Evolutionary conservation across 2,329 filamentous ascomycete genomes (phyloP), one percentile per base, ranked within the genome.

Genomic region (Gnomoniopsis sp.): DNA sequence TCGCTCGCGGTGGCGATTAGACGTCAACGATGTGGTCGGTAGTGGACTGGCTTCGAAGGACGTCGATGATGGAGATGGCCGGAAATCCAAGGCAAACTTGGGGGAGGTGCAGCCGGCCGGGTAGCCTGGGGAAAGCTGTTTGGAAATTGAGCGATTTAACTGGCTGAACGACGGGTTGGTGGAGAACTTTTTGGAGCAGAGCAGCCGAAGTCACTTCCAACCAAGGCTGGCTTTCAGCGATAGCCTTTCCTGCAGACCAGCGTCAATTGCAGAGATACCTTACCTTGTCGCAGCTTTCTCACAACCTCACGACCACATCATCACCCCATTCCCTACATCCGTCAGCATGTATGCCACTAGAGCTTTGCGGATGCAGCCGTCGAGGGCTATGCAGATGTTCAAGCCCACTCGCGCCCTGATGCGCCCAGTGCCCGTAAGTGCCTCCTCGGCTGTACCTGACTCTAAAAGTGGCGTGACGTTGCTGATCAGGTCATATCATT

Each of bases 401-500:
- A 84, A 80, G 75, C 84, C 84, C 66, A 86, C 85, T 65, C 76
- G 77, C 74, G 83, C 84, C 77, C 82, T 87, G 83, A 83, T 88
- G 82, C 79, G 79, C 73, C 86, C 89, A 67, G 75, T 90, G 71
- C 90, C 90, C 69, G 91, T 93, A 80, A 79, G 87, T 80, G 66
- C 61, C 54, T 53, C 34, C 44, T 48, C 53, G 43, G 30, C 36
- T 23, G 6, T 23, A 26, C 48, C 50, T 21, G 23, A 33, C 38
- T n/a, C n/a, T 17, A 23, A 23, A 53, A 49, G 56, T 49, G 56
- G 49, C 38, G 53, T 53, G 47, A 56, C 48, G 30, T 34, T 57
- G 60, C 68, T 67, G 72, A 71, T 67, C 70, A 75, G 71, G 75
- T 36, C 30, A 73, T 65, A 55, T 59, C 47, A 57, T 71, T 68